Percentiles rank a stretch among this genome's conserved stretches.
These are phyloP conservation scores for Ophiostoma sp. DNA, from an alignment of 2,329 filamentous ascomycete genomes.

Conservation along the genomic window DNA sequence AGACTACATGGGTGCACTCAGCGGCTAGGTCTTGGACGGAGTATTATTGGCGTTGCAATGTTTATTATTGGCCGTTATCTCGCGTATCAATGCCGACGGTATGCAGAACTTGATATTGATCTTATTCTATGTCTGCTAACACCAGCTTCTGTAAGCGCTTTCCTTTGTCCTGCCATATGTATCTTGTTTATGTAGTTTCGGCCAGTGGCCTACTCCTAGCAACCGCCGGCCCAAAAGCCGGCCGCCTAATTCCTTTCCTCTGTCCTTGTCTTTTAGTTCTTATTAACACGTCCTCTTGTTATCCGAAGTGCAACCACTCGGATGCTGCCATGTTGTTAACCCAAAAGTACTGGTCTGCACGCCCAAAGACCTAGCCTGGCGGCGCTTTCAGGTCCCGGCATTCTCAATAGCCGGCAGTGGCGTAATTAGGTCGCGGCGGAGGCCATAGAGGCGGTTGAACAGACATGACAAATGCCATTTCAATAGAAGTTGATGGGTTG, in stretches of 20 bases:
- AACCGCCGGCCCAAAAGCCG: conserved; percentile 22
- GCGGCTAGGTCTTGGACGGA: background rate
- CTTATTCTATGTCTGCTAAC: background rate
- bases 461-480: too few species aligned
- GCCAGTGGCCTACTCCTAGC: background rate
- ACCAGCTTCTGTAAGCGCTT: background rate
- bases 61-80: background rate
- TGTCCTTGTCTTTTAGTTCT: background rate
- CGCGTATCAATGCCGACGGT: background rate
- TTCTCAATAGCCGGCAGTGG: too few species aligned
- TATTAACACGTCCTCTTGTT: background rate
- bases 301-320: background rate
- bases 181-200: background rate
- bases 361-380: background rate
- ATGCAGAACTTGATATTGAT: background rate
- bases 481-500: too few species aligned
- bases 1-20: background rate
- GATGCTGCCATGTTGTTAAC: background rate
- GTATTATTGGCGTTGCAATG: background rate
- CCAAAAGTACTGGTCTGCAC: background rate
- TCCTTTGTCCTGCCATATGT: background rate
- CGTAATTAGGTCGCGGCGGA: too few species aligned
- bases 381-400: background rate
- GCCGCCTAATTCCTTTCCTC: background rate
- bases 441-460: too few species aligned